phyloP scores from a whole-genome alignment of 228 moss, liverwort and hornwort genomes.

The Sphagnum fallax region DNA sequence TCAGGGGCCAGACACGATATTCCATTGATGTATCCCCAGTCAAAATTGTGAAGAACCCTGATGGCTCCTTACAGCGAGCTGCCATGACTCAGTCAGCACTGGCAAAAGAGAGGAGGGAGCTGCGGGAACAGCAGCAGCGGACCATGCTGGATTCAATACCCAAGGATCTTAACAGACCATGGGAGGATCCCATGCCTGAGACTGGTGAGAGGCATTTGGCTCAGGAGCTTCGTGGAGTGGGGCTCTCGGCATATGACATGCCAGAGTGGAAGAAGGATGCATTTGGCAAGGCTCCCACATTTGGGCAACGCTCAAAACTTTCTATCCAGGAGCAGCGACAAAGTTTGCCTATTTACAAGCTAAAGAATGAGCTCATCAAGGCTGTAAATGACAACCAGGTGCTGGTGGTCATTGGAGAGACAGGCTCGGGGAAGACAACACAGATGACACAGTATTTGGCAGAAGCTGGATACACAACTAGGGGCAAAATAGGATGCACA shows the following conservation, averaged over 20 bases:
- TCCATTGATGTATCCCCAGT: slow-evolving; percentile 66
- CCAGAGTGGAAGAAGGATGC: slow-evolving; percentile 99
- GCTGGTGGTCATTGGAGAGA: slow-evolving; percentile 94
- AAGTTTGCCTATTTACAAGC: slow-evolving; percentile 84
- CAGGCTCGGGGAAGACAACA: slow-evolving; percentile 93
- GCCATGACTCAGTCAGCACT: slow-evolving; percentile 98
- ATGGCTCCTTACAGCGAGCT: slow-evolving; percentile 70
- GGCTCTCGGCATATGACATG: slow-evolving; percentile 93
- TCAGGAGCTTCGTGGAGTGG: slow-evolving; percentile 94
- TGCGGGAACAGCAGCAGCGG: slow-evolving; percentile 92
- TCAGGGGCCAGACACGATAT: slow-evolving; percentile 63
- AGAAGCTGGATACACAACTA: slow-evolving; percentile 88
- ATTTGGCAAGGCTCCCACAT: slow-evolving; percentile 94
- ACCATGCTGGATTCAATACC: slow-evolving; percentile 96
- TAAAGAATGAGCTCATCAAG: slow-evolving; percentile 83
- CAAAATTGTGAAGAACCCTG: slow-evolving; percentile 67
- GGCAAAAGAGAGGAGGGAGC: slow-evolving; percentile 86
- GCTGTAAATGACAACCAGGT: slow-evolving; percentile 92
- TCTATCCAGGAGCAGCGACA: slow-evolving; percentile 97
- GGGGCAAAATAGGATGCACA: slow-evolving; percentile 94
- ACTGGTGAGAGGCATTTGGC: slow-evolving; percentile 96
- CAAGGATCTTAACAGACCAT: slow-evolving; percentile 95
- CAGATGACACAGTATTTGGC: slow-evolving; percentile 99
- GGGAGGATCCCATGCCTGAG: slow-evolving; percentile 99
- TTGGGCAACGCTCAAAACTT: slow-evolving; percentile 94